Conservation (phyloP, 2,329 filamentous ascomycete genomes). For the Metarhizium robertsii region DNA sequence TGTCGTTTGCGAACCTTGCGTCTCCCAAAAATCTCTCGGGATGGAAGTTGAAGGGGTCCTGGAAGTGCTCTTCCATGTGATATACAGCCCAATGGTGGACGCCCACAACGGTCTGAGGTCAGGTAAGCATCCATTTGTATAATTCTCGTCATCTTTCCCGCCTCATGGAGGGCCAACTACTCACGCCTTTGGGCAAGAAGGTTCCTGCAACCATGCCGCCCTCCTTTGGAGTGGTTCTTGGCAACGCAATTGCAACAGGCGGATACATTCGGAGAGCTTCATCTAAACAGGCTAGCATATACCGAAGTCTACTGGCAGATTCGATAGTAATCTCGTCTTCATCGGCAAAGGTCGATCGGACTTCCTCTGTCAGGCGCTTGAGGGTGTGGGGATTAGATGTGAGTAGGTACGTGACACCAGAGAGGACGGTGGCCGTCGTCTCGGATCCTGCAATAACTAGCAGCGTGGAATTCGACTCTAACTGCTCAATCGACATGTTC, state of each 20-base stretch:
- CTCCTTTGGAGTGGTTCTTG: slow-evolving; percentile 8
- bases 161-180: background rate
- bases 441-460: slow-evolving; percentile 23
- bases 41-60: slow-evolving; percentile 21
- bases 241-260: slow-evolving; percentile 5
- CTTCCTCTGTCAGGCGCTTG: slow-evolving; percentile 25
- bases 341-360: slow-evolving; percentile 25
- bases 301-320: slow-evolving; percentile 20
- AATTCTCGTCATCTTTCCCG: background rate
- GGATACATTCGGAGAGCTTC: slow-evolving; percentile 32
- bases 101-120: slow-evolving; percentile 21
- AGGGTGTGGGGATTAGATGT: slow-evolving; percentile 11
- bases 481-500: background rate
- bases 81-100: slow-evolving; percentile 24
- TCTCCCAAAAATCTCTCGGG: slow-evolving; percentile 28
- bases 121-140: background rate
- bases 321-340: slow-evolving; percentile 29
- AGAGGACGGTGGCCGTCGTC: slow-evolving; percentile 23
- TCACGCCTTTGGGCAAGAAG: slow-evolving; percentile 23
- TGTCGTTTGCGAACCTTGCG: slow-evolving; percentile 13
- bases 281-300: slow-evolving; percentile 30
- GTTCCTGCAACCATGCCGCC: slow-evolving; percentile 20
- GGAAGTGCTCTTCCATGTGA: slow-evolving; percentile 22
- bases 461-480: slow-evolving; percentile 1
- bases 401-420: slow-evolving; percentile 19